phyloP scores from a whole-genome alignment of 2,329 filamentous ascomycete genomes.

The Xylariales sp. region DNA sequence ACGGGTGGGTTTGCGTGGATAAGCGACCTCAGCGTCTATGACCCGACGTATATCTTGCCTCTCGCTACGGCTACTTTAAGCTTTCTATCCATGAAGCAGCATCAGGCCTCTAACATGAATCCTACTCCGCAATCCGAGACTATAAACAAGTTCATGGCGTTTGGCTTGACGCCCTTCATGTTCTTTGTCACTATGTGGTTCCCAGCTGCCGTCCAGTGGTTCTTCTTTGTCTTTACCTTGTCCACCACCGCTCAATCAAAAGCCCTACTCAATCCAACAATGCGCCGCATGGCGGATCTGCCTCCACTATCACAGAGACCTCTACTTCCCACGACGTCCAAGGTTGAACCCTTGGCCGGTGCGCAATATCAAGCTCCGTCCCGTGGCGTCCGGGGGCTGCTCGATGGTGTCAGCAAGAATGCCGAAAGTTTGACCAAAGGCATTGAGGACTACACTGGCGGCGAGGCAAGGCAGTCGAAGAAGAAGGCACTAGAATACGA shows the following conservation, averaged over 20 bases:
- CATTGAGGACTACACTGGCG: slow-evolving; percentile 27
- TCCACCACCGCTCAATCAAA: slow-evolving; percentile 29
- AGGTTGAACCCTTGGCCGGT: not conserved
- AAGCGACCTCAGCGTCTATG: slow-evolving; percentile 65
- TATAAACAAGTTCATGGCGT: slow-evolving; percentile 38
- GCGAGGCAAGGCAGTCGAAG: slow-evolving; percentile 11
- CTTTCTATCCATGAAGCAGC: slow-evolving; percentile 37
- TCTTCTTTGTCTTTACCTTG: slow-evolving; percentile 37
- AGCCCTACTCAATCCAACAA: slow-evolving; percentile 31
- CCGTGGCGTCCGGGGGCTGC: slow-evolving; percentile 4
- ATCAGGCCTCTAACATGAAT: slow-evolving; percentile 17
- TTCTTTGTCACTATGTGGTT: slow-evolving; percentile 43
- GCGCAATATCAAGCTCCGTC: slow-evolving; percentile 6
- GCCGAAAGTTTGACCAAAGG: slow-evolving; percentile 13
- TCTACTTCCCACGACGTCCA: not conserved
- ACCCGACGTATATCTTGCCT: slow-evolving; percentile 77
- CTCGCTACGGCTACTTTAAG: slow-evolving; percentile 51
- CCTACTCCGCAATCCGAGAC: slow-evolving; percentile 26
- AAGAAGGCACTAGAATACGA: slow-evolving; percentile 25
- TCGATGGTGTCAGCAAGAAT: slow-evolving; percentile 7
- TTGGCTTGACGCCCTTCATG: slow-evolving; percentile 37
- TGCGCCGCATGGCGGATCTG: slow-evolving; percentile 36
- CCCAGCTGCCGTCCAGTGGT: slow-evolving; percentile 44
- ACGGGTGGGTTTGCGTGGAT: slow-evolving; percentile 74
- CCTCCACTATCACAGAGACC: slow-evolving; percentile 25